phyloP scores from a whole-genome alignment of 306 rosid species.

The Mimosa bimucronata region DNA sequence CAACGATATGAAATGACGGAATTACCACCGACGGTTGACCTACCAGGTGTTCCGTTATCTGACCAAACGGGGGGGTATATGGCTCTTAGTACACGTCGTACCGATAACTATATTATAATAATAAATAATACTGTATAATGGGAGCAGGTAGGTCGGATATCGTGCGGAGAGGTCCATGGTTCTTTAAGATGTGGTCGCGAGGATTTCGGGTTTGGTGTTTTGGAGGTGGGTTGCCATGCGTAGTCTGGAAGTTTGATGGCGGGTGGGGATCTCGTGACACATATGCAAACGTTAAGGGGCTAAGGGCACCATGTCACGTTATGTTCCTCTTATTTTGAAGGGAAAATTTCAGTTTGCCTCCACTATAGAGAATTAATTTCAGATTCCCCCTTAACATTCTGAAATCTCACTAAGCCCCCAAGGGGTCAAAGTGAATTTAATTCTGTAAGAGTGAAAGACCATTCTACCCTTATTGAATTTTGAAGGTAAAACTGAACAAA shows the following conservation, averaged over 20 bases:
- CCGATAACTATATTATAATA: not conserved
- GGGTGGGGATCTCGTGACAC: constrained; percentile 3
- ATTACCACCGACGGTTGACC: constrained; percentile 53
- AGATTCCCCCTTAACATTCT: too few species aligned
- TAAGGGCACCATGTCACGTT: too few species aligned
- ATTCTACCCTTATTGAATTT: too few species aligned
- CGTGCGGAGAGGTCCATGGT: constrained; percentile 31
- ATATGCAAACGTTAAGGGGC: not conserved
- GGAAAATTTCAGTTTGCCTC: too few species aligned
- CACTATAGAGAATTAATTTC: too few species aligned
- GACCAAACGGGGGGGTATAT: constrained; percentile 20
- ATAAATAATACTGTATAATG: not conserved
- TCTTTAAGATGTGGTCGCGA: not conserved
- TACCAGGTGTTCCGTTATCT: constrained; percentile 31
- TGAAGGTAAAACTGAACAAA: too few species aligned
- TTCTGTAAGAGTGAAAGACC: too few species aligned
- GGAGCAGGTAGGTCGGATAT: not conserved
- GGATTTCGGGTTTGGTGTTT: not conserved
- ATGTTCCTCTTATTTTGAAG: too few species aligned
- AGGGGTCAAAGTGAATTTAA: too few species aligned
- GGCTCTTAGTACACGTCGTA: not conserved
- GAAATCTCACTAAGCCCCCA: too few species aligned
- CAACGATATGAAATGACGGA: not conserved
- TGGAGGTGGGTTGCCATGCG: not conserved
- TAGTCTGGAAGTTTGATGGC: not conserved